Base-by-base conservation (phyloP, 176 grass and related monocot species). In the Aegilops longissima region DNA sequence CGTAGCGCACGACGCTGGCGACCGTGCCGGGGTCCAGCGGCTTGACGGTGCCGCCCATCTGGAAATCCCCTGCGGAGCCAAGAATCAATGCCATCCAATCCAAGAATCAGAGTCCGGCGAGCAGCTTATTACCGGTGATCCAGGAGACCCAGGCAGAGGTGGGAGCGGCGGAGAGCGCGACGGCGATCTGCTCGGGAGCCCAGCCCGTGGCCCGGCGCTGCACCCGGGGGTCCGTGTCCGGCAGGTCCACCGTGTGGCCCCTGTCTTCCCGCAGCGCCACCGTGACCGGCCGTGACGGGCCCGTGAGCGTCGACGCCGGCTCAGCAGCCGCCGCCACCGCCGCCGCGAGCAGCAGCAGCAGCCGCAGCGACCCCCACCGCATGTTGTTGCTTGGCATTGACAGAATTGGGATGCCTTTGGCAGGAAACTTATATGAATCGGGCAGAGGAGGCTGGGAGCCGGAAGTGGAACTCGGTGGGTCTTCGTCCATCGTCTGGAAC, bases 111-210 rank as follows among this genome's bases (percentile, higher is more conserved):
- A 76, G 44, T 49, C 25, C 13, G 9, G 24, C 3, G 73, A 52
- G 5, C 2, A 10, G 8, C 44, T 25, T 65, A 92, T 90, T 65
- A 92, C 93, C 94, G 47, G 95, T 95, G 71, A 98, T 33, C 95
- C 93, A 98, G 27, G 95, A 98, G 59, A 98, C 89, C 93, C 95
- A 95, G 49, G 92, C 87, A 20, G 91, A 93, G 89, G 87, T 83
- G 59, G 86, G 93, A 29, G 61, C 54, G 30, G 89, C 87, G 30
- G 89, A 93, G 87, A 98, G 89, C 77, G 95, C 92, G 56, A 98
- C 93, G 17, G 91, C 79, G 85, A 98, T 40, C 87, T 98, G 95
- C 89, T 98, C 95, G 5, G 93, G 93, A 1, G 85, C 87, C 85
- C 88, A 98, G 2, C 91, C 88, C 29, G 35, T 64, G 16, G 83